A percentile compares a stretch with the other conserved stretches of the same genome.
phyloP scores from a whole-genome alignment of 1,139 yeast species.

The Scheffersomyces segobiensis region DNA sequence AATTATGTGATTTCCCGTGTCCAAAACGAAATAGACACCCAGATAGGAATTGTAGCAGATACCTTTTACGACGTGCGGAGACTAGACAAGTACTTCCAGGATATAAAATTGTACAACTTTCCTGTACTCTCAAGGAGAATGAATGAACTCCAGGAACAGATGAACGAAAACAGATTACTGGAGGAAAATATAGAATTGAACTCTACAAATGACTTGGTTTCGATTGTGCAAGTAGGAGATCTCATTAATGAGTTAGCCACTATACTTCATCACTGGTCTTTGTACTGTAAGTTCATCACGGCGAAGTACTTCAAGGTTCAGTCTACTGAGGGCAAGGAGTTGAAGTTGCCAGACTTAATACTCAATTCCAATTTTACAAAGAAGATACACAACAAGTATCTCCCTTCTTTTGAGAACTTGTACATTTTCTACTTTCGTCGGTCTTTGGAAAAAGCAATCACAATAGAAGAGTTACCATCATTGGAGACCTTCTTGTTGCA shows the following conservation, averaged over 20 bases:
- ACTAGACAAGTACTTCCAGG: constrained; percentile 55
- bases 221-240: constrained; percentile 56
- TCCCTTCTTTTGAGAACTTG: constrained; percentile 64
- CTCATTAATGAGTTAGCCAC: constrained; percentile 68
- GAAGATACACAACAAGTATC: constrained; percentile 55
- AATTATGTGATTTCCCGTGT: constrained; percentile 66
- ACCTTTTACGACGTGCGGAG: constrained; percentile 78
- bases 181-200: constrained; percentile 3
- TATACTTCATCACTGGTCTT: constrained; percentile 83
- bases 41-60: constrained; percentile 83
- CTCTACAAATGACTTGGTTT: constrained; percentile 32
- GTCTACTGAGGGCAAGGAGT: constrained; percentile 10
- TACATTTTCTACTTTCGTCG: constrained; percentile 69
- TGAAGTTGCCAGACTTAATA: constrained; percentile 55
- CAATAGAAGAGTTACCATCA: constrained; percentile 73
- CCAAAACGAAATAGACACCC: constrained; percentile 87
- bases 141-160: constrained; percentile 18
- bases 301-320: constrained; percentile 40
- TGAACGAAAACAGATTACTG: constrained; percentile 2
- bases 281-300: constrained; percentile 76
- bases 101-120: constrained; percentile 59
- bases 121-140: constrained; percentile 38
- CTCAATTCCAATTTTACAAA: constrained; percentile 59
- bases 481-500: constrained; percentile 31
- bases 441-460: constrained; percentile 79